These are phyloP conservation scores for Pseudevernia furfuracea DNA, from an alignment of 495 filamentous ascomycete species.

Conservation along the genomic window DNA sequence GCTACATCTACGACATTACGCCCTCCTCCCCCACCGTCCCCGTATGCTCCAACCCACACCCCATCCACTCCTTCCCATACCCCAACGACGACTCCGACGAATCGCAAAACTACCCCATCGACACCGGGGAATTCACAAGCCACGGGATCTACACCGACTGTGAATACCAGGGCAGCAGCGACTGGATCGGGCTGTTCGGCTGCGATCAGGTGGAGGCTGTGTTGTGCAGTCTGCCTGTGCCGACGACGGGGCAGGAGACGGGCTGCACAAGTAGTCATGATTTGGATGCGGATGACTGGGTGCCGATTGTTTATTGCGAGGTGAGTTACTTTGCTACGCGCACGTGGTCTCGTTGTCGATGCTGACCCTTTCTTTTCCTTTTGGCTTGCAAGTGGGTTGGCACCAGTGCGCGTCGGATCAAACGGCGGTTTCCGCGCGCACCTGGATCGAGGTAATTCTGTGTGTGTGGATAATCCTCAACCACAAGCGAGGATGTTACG, in stretches of 20 bases:
- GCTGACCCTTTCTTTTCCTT: neutral
- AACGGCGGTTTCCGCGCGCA: no score
- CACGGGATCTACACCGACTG: neutral
- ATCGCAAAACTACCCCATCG: neutral
- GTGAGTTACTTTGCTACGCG: neutral
- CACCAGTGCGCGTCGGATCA: neutral
- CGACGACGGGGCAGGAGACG: neutral
- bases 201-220: neutral
- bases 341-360: neutral
- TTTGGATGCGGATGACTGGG: neutral
- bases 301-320: neutral
- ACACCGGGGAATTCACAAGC: neutral
- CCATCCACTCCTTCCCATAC: neutral
- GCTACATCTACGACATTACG: neutral
- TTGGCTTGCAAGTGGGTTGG: neutral
- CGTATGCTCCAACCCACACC: neutral
- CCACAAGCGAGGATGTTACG: no score
- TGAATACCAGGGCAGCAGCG: neutral
- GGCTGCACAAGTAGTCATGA: neutral
- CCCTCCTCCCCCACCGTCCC: neutral
- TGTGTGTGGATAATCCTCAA: no score
- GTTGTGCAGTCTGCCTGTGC: neutral
- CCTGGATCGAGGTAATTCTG: no score
- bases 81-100: neutral
- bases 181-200: neutral